Evolutionary conservation across 345 rosid species (phyloP).

Genomic region (Geranium rotundifolium): DNA sequence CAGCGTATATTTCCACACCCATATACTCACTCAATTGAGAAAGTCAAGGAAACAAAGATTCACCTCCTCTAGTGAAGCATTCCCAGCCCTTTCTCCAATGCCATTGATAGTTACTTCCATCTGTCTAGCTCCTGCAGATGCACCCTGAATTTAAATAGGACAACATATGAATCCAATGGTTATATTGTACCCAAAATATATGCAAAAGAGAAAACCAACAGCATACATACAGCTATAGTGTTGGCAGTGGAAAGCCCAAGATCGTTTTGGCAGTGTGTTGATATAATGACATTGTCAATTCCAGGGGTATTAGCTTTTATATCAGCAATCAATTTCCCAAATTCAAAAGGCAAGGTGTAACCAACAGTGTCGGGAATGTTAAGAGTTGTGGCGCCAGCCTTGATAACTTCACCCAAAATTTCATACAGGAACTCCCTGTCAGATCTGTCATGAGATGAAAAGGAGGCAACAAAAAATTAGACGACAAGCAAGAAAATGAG

Average conservation of each 20-base stretch:
- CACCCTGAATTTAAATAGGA: constrained; percentile 48
- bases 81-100: constrained; percentile 98
- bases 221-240: constrained; percentile 55
- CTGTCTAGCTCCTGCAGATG: constrained; percentile 86
- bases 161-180: constrained; percentile 13
- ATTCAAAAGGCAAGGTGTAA: constrained; percentile 61
- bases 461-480: background rate
- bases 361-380: constrained; percentile 98
- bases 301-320: constrained; percentile 84
- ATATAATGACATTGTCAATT: constrained; percentile 70
- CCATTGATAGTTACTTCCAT: constrained; percentile 93
- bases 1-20: background rate
- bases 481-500: no score
- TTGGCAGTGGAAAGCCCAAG: constrained; percentile 99
- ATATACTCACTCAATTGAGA: no score
- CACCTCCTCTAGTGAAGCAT: constrained; percentile 98
- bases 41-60: background rate
- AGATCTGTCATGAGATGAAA: constrained; percentile 34
- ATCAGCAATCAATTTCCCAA: constrained; percentile 79
- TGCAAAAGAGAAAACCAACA: background rate
- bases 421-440: constrained; percentile 71
- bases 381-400: constrained; percentile 92
- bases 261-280: constrained; percentile 98
- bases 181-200: background rate
- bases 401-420: constrained; percentile 83